Evolutionary conservation across 306 rosid genomes (phyloP).

Genomic region (Arachis stenosperma): DNA sequence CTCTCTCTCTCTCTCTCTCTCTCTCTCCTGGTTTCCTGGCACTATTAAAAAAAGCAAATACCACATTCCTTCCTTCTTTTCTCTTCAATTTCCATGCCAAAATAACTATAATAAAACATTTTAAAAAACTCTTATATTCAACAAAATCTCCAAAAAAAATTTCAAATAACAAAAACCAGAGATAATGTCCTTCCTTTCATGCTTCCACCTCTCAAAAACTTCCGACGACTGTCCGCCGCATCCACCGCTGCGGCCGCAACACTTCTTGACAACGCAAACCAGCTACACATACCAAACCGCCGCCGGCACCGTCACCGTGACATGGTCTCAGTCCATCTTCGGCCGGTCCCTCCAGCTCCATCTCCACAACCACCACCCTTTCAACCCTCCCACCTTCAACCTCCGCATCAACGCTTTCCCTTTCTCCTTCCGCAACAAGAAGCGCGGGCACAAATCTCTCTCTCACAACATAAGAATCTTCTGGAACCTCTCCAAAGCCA

Average conservation of each 20-base stretch:
- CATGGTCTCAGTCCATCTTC: constrained; percentile 83
- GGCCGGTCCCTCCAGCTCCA: constrained; percentile 74
- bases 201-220: constrained; percentile 54
- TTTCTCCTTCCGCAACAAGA: constrained; percentile 53
- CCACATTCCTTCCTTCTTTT: too few relatives aligned
- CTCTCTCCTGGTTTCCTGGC: too few relatives aligned
- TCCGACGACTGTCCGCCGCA: constrained; percentile 30
- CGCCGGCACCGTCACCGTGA: constrained; percentile 65
- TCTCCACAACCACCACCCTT: constrained; percentile 54
- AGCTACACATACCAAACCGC: constrained; percentile 74
- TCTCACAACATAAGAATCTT: constrained; percentile 46
- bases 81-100: too few relatives aligned
- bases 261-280: constrained; percentile 63
- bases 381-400: constrained; percentile 51
- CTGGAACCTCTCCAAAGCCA: constrained; percentile 71
- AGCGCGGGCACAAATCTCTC: constrained; percentile 64
- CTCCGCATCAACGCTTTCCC: constrained; percentile 63
- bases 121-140: neutral
- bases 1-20: too few relatives aligned
- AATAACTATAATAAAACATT: neutral
- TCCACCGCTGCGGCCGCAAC: constrained; percentile 38
- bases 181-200: constrained; percentile 54
- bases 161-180: neutral
- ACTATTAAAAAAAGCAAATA: too few relatives aligned
- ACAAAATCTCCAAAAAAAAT: too few relatives aligned